These are phyloP conservation scores for Sparassis latifolia DNA, from an alignment of 1,284 basidiomycete genomes.

Conservation along the genomic window DNA sequence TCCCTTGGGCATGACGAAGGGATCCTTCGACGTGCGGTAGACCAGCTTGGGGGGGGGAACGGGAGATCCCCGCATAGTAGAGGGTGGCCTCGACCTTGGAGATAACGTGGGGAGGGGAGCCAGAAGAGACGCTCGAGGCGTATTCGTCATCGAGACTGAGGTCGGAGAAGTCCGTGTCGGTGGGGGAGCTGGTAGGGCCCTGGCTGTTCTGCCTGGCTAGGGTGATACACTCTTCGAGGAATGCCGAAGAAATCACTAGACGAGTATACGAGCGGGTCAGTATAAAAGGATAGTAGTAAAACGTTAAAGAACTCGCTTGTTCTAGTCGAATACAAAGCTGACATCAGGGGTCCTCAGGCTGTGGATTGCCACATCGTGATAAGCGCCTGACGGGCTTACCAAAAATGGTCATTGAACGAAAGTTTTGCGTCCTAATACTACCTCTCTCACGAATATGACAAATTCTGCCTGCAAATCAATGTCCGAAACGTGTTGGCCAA, in stretches of 20 bases:
- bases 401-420: too few species aligned
- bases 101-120: conserved; percentile 8
- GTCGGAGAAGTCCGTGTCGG: conserved; percentile 9
- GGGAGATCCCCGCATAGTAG: conserved; percentile 20
- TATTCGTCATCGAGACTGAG: conserved; percentile 12
- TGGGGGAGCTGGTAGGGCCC: conserved; percentile 4
- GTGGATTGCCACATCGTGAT: too few species aligned
- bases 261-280: conserved; percentile 6
- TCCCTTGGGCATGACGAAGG: conserved; percentile 12
- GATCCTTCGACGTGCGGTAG: conserved; percentile 1
- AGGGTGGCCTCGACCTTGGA: conserved; percentile 9
- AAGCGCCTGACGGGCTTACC: too few species aligned
- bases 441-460: too few species aligned
- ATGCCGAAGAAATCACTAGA: background rate
- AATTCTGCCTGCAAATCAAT: too few species aligned
- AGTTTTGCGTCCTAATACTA: too few species aligned
- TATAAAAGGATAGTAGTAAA: conserved; percentile 7
- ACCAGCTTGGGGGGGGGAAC: conserved; percentile 20
- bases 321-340: too few species aligned
- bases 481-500: too few species aligned
- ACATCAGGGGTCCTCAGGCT: too few species aligned
- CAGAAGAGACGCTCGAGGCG: conserved; percentile 7
- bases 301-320: conserved; percentile 6
- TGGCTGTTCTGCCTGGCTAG: conserved; percentile 5
- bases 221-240: background rate